Evolutionary conservation across 2,329 filamentous ascomycete species (phyloP), one percentile per base, ranked within the genome.

Genomic region (Colletotrichum zoysiae): DNA sequence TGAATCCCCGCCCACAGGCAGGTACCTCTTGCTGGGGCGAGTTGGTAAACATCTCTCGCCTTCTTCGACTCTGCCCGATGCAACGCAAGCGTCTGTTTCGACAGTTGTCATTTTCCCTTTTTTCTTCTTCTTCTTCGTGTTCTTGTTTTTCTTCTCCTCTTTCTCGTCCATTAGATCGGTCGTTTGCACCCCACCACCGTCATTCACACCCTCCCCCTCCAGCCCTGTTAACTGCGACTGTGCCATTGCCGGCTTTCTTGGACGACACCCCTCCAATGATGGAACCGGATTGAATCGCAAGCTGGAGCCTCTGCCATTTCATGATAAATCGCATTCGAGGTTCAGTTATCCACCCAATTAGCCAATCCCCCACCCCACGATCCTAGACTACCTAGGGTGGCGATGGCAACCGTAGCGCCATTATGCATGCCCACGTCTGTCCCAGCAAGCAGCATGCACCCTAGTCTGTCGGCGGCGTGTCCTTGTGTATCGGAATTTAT

Each of bases 231-330:
- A 35, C 48, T 26, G 33, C 30, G 9, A 23, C 55, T 53, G 46
- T 63, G 62, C 56, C 61, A 53, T 40, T 30, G 42, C 64, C 51
- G 53, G 63, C 66, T 63, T 63, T 53, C 35, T 23, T 40, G 48
- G 42, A 68, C 58, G 38, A 68, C 68, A 44, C 40, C 53, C 44
- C 11, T 20, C 62, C 44, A 9, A 55, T 23, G 44, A 38, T 7
- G 20, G 44, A n/a, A 9, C 44, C 35, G 51, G 48, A 57, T 40
- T 51, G 33, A 26, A 44, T 55, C 5, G 30, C 55, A 9, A 1
- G 18, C 11, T 42, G 8, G 61, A 48, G n/a, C 38, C 46, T 38
- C 23, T 35, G 62, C 18, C 23, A 57, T 16, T 63, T 6, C 9
- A 20, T 18, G 62, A 51, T 26, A 11, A 18, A 35, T 50, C 44